Conservation (phyloP, 2,329 filamentous ascomycete genomes). For the Dryadomyces sulphureus region DNA sequence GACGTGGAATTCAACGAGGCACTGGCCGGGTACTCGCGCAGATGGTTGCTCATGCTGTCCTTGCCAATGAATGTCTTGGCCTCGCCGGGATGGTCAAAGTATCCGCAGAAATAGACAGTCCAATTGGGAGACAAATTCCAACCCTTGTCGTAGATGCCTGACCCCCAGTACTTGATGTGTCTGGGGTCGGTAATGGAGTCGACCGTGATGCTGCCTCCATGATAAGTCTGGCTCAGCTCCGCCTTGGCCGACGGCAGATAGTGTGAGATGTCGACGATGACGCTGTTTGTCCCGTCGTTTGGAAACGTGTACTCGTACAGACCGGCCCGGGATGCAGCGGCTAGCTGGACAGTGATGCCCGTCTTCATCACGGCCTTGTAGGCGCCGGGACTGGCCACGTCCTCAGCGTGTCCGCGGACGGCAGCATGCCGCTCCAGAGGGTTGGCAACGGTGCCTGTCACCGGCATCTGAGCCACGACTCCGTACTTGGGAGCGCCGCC, state of each 20-base stretch:
- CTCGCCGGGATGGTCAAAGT: constrained; percentile 27
- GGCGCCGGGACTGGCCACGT: constrained; percentile 38
- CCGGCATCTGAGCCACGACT: constrained; percentile 44
- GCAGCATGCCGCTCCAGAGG: constrained; percentile 36
- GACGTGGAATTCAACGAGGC: constrained; percentile 12
- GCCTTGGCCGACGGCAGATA: constrained; percentile 48
- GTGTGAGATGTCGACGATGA: constrained; percentile 52
- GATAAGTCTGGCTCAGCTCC: constrained; percentile 46
- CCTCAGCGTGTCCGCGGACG: constrained; percentile 30
- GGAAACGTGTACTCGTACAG: constrained; percentile 45
- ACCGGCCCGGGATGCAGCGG: constrained; percentile 39
- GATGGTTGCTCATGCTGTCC: constrained; percentile 16
- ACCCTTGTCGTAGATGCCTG: constrained; percentile 48
- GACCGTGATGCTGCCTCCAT: constrained; percentile 42
- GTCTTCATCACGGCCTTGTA: constrained; percentile 42
- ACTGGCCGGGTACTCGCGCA: constrained; percentile 19
- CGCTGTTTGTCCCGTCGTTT: constrained; percentile 2
- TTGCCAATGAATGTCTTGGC: constrained; percentile 20
- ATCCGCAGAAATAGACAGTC: constrained; percentile 49
- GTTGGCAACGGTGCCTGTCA: constrained; percentile 21
- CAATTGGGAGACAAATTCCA: constrained; percentile 51
- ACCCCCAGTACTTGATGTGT: constrained; percentile 39
- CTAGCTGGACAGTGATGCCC: constrained; percentile 41
- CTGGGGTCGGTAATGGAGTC: constrained; percentile 8
- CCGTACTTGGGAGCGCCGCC: constrained; percentile 59